These are phyloP conservation scores for Fusarium nanum DNA, from an alignment of 2,329 filamentous ascomycete genomes.

Conservation along the genomic window DNA sequence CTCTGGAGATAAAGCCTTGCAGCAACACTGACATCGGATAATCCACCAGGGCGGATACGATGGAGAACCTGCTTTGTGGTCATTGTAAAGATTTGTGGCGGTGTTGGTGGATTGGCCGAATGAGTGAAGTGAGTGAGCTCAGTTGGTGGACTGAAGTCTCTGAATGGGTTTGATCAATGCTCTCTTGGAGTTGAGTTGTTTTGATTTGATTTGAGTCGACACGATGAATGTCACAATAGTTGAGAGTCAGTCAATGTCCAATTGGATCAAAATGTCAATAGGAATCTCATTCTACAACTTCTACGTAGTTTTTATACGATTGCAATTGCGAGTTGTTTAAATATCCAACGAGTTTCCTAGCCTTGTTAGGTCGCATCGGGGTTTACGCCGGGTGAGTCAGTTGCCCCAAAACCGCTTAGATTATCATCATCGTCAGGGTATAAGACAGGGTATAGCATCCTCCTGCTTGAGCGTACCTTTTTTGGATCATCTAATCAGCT, in stretches of 20 bases:
- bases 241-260: not conserved
- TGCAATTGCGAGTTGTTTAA: not conserved
- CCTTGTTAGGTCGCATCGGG: slow-evolving; percentile 8
- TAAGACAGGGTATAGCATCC: not conserved
- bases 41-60: slow-evolving; percentile 49
- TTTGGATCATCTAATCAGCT: not conserved
- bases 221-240: not conserved
- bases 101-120: not conserved
- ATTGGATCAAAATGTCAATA: not conserved
- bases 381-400: slow-evolving; percentile 40
- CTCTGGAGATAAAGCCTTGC: slow-evolving; percentile 46
- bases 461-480: not conserved
- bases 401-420: slow-evolving; percentile 1
- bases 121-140: not conserved
- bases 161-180: not conserved
- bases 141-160: not conserved
- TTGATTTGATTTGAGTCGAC: not conserved
- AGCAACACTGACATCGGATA: slow-evolving; percentile 46
- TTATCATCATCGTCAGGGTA: not conserved
- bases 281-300: not conserved
- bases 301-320: not conserved
- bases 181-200: not conserved
- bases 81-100: slow-evolving; percentile 19
- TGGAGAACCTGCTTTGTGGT: slow-evolving; percentile 27
- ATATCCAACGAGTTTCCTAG: not conserved